A percentile compares a stretch with the other conserved stretches of the same genome.
phyloP scores from a whole-genome alignment of 148 eudicot species.

The Drosera capensis region DNA sequence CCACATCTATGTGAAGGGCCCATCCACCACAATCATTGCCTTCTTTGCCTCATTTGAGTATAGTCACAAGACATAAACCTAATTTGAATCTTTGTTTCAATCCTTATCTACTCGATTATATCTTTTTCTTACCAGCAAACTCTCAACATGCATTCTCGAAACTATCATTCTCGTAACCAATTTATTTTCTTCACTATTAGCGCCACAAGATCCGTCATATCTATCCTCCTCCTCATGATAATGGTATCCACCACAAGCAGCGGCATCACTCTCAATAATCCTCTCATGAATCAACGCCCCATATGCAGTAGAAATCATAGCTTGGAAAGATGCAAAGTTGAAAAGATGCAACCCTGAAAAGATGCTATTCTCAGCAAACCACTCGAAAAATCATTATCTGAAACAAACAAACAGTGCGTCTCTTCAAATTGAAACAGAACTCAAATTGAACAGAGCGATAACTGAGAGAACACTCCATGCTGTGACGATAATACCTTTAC shows the following conservation, averaged over 20 bases:
- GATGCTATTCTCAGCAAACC: no score
- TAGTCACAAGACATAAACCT: constrained; percentile 87
- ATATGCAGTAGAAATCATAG: constrained; percentile 85
- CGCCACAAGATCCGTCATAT: constrained; percentile 24
- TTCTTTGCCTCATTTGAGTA: no score
- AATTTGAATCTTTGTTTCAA: constrained; percentile 91
- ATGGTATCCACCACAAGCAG: constrained; percentile 16
- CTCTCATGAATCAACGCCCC: constrained; percentile 91
- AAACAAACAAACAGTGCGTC: no score
- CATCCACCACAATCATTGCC: no score
- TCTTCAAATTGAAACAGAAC: no score
- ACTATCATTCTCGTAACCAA: constrained; percentile 94
- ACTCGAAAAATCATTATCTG: no score
- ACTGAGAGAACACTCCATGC: no score
- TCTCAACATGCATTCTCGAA: constrained; percentile 86
- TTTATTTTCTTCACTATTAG: constrained; percentile 21
- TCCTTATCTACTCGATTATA: constrained; percentile 96
- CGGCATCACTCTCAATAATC: constrained; percentile 78
- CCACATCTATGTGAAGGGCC: no score
- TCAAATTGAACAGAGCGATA: no score
- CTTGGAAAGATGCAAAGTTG: no score
- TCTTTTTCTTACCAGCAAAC: constrained; percentile 84
- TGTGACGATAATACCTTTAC: no score
- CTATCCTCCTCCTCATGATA: constrained; percentile 25
- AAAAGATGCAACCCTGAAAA: no score